Evolutionary conservation across 257 asterid species (phyloP).

Genomic region (Primulina tabacum): DNA sequence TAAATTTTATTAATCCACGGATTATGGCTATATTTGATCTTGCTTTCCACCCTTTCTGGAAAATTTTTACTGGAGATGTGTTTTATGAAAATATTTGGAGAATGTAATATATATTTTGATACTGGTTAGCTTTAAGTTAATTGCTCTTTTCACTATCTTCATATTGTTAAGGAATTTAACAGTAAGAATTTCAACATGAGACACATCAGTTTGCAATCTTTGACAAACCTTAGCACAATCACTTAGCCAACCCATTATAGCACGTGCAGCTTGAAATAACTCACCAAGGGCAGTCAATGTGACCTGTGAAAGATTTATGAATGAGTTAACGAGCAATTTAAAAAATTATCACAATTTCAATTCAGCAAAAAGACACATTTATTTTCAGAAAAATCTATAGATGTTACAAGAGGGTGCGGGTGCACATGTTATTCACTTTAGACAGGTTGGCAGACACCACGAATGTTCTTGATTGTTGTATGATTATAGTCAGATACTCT

Average conservation of each 20-base stretch:
- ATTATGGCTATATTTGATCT: too few relatives aligned
- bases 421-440: slow-evolving; percentile 6
- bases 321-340: not conserved
- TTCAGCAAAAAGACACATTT: not conserved
- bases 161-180: not conserved
- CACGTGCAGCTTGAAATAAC: slow-evolving; percentile 91
- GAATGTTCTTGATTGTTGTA: not conserved
- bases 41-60: too few relatives aligned
- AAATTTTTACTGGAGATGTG: too few relatives aligned
- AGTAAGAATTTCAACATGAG: not conserved
- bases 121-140: not conserved
- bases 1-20: too few relatives aligned
- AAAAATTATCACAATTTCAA: slow-evolving; percentile 16
- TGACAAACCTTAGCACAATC: slow-evolving; percentile 93
- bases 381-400: not conserved
- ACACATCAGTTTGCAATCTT: slow-evolving; percentile 1
- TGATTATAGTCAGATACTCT: not conserved
- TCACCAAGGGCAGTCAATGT: slow-evolving; percentile 87
- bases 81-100: too few relatives aligned
- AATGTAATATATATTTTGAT: too few relatives aligned
- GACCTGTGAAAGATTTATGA: slow-evolving; percentile 45
- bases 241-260: slow-evolving; percentile 94
- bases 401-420: slow-evolving; percentile 14
- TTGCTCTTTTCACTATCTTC: too few relatives aligned
- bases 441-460: slow-evolving; percentile 9